These are phyloP conservation scores for Pseudogymnoascus sp. DNA, from an alignment of 2,329 filamentous ascomycete species.

Conservation along the genomic window DNA sequence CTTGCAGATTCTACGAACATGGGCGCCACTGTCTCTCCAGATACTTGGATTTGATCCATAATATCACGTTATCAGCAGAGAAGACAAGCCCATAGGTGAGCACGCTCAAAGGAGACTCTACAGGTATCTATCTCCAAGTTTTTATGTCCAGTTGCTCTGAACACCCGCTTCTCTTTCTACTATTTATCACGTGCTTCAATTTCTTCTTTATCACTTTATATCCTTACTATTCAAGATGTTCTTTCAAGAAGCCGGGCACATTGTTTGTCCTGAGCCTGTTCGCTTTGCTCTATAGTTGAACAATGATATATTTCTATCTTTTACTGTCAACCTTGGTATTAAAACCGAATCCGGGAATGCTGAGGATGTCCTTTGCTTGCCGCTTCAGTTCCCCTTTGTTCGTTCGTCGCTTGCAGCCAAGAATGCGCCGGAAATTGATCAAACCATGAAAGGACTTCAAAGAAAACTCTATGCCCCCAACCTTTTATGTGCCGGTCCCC, in stretches of 20 bases:
- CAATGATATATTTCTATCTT: neutral
- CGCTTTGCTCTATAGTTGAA: neutral
- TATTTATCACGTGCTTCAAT: neutral
- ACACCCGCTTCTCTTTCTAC: neutral
- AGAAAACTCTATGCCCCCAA: neutral
- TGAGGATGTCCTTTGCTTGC: neutral
- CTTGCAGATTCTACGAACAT: neutral
- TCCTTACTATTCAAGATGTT: neutral
- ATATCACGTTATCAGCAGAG: neutral
- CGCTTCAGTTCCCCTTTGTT: neutral
- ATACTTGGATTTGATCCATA: neutral
- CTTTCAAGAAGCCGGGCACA: neutral
- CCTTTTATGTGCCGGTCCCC: neutral
- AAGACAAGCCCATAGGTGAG: neutral
- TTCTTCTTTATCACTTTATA: neutral
- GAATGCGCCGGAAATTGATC: neutral
- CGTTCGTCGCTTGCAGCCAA: neutral
- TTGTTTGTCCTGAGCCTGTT: neutral
- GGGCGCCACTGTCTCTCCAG: neutral
- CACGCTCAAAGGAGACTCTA: neutral
- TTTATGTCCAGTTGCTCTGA: neutral
- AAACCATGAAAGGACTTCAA: neutral
- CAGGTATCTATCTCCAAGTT: neutral
- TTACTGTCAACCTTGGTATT: neutral
- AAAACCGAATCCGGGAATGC: neutral